Base-by-base conservation (phyloP, 352 stramenopile species). In the Phytophthora quininea region DNA sequence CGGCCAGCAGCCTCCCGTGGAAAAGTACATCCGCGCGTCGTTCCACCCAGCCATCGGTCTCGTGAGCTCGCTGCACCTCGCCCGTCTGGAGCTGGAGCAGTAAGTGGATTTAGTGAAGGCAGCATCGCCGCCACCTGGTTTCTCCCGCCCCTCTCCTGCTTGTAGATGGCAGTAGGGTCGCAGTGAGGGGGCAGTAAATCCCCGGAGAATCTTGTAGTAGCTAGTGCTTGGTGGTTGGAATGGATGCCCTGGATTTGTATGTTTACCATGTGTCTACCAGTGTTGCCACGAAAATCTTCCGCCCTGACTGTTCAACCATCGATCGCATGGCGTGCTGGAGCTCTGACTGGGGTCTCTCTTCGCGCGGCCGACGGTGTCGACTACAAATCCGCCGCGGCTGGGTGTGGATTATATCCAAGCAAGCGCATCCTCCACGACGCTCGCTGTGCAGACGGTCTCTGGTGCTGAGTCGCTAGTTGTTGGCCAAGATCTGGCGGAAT, bases 41-140 rank as follows among this genome's bases (percentile, higher is more conserved):
- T 93, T 96, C 78, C 86, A 96, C 79, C 64, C 77, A 47, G 61
- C 90, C 54, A 91, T 94, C 58, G 88, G 88, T 12, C 85, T 96
- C 54, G 86, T 96, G 60, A 93, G 88, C 67, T 92, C 88, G 62
- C 64, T 93, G 31, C 85, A 93, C 71, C 76, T 95, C 42, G 85
- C 88, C 2, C 85, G 86, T n/a, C 64, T 92, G 11, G 77, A 80
- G 58, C 71, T 92, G 47, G 19, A 24, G 19, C 53, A 84, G 45
- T 65, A 80, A 70, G 48, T 61, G 33, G 58, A 57, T 68, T 6
- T 54, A 50, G 54, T 67, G 38, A 11, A 42, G 29, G 42, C 43
- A 64, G 45, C 15, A 10, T 64, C 40, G 14, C 3, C 24, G 33
- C 9, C 43, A 10, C 27, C 31, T 54, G 19, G 19, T 24, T 24